A percentile compares a stretch with the other conserved stretches of the same genome.
Evolutionary conservation across 2,329 filamentous ascomycete species (phyloP).

Genomic region (Aspergillus bombycis): DNA sequence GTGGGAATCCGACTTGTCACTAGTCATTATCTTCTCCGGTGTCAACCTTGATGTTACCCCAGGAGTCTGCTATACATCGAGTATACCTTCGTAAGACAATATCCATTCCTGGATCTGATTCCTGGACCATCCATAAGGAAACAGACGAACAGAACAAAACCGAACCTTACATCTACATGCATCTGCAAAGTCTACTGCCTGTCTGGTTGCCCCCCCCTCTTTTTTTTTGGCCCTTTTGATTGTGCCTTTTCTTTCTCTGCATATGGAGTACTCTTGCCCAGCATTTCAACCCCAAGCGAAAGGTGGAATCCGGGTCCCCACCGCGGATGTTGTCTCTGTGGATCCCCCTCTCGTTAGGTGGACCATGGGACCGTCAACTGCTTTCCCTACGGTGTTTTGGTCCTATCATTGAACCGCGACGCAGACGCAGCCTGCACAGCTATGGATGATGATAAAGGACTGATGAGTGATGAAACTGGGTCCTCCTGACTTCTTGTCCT

Average conservation of each 20-base stretch:
- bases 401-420: not conserved
- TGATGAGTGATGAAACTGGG: not conserved
- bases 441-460: not conserved
- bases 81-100: not conserved
- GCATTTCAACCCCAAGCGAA: not conserved
- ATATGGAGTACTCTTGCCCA: not conserved
- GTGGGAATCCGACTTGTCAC: not conserved
- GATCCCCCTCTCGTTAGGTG: not conserved
- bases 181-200: not conserved
- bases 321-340: constrained; percentile 2
- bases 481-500: not conserved
- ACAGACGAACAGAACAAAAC: not conserved
- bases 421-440: not conserved
- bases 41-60: not conserved
- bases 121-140: not conserved
- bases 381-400: not conserved
- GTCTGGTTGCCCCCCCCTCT: too few species aligned
- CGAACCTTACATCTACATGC: not conserved
- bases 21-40: not conserved
- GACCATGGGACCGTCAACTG: not conserved
- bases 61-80: not conserved
- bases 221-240: too few species aligned
- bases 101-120: not conserved
- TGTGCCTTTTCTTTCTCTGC: too few species aligned
- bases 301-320: constrained; percentile 1